A percentile compares a stretch with the other conserved stretches of the same genome.
These are phyloP conservation scores for Sequoiadendron giganteum DNA, from an alignment of 75 land plant species.

Conservation along the genomic window DNA sequence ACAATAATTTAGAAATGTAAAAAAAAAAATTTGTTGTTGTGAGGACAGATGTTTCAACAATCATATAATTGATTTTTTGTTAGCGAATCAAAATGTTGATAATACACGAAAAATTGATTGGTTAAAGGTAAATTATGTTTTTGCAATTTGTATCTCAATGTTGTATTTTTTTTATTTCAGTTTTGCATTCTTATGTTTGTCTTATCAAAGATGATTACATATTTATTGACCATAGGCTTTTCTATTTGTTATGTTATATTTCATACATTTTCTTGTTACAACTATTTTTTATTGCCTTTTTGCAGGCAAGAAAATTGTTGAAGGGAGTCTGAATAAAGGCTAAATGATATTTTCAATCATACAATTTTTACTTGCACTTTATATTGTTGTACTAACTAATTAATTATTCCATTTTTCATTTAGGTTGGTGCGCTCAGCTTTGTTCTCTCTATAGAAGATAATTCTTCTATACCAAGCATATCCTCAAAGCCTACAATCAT, in stretches of 20 bases:
- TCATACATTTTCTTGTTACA: background rate
- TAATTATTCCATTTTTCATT: background rate
- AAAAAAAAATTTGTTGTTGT: background rate
- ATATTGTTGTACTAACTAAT: background rate
- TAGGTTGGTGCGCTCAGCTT: constrained; percentile 91
- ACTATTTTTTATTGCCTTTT: background rate
- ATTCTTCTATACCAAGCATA: constrained; percentile 40
- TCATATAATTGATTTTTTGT: constrained; percentile 45
- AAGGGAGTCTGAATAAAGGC: no score
- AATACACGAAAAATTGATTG: constrained; percentile 32
- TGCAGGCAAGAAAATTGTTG: no score
- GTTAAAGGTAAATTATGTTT: constrained; percentile 36
- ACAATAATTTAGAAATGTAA: background rate
- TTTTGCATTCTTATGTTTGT: background rate
- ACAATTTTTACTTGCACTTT: background rate
- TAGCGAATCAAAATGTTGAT: constrained; percentile 25
- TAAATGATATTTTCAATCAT: background rate
- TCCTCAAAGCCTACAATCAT: constrained; percentile 77
- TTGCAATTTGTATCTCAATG: background rate
- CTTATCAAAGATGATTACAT: background rate
- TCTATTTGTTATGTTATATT: background rate
- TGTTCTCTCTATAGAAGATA: constrained; percentile 33
- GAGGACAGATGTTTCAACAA: constrained; percentile 60
- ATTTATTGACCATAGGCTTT: background rate
- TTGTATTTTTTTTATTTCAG: background rate